Evolutionary conservation across 371 early-diverging fungal genomes (phyloP), one percentile per base, ranked within the genome.

Genomic region (Mortierella sp.): DNA sequence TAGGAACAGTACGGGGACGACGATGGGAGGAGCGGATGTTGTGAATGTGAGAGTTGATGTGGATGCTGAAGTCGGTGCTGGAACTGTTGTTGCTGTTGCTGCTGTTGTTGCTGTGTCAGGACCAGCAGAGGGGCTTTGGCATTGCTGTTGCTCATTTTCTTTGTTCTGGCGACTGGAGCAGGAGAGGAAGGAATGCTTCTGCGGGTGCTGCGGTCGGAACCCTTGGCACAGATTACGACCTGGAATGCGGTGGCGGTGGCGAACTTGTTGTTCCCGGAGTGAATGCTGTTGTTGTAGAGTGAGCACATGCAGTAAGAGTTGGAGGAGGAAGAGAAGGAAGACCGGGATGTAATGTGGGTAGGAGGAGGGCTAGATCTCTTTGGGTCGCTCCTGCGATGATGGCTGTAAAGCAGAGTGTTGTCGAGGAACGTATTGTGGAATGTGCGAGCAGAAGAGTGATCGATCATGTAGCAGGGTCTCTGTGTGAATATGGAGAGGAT

Each of bases 161-260:
- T 68, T 43, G 28, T 65, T 48, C 26, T 47, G 25, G 60, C 12
- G 19, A 25, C 26, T 26, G 47, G 16, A 26, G 48, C 19, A 60
- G 60, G 44, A 4, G 47, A 46, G 18, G 47, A 46, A 15, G 26
- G 60, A 47, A 47, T 57, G 26, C 56, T 53, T 28, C 37, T 52
- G 53, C 45, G 29, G 57, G 25, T 64, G 67, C 29, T 44, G 60
- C 48, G 60, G 61, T 64, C 57, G 30, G 61, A 57, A 26, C 67
- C 60, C 46, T 61, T 68, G 60, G 72, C 60, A 55, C 70, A 75
- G 47, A 75, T 66, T 50, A 70, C 60, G 37, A 75, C 75, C 59
- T 75, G 75, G 57, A 75, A 75, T 63, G 70, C 61, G 25, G 75
- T 65, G 51, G 69, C 70, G 26, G 70, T 66, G 6, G 63, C 63